A percentile compares a stretch with the other conserved stretches of the same genome.
These are phyloP conservation scores for Euptelea pleiosperma DNA, from an alignment of 164 flowering plant genomes.

Conservation along the genomic window DNA sequence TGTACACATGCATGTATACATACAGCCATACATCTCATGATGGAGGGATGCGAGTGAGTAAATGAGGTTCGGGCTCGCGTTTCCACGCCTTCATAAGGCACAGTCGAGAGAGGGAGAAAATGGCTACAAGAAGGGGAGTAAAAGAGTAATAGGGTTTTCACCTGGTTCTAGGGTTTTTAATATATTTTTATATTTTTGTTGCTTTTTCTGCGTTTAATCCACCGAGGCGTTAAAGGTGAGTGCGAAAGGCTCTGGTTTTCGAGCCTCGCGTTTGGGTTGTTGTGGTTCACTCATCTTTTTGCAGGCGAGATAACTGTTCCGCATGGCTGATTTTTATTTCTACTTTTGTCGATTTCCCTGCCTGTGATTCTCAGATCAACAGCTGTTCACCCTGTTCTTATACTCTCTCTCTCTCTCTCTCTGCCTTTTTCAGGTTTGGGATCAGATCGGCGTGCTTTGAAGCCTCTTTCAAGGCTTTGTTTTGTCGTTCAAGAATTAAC, in stretches of 20 bases:
- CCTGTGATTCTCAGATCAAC: neutral
- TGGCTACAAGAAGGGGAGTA: too few species aligned
- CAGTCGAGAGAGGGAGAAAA: too few species aligned
- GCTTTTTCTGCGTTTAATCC: neutral
- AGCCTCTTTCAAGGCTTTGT: conserved; percentile 13
- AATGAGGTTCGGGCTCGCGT: neutral
- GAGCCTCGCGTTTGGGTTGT: conserved; percentile 6
- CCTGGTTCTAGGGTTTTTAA: too few species aligned
- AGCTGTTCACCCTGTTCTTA: too few species aligned
- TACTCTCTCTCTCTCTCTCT: neutral
- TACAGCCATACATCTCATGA: too few species aligned
- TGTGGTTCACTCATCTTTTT: neutral
- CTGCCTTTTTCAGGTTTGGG: neutral
- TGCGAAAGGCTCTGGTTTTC: conserved; percentile 22
- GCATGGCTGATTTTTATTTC: neutral
- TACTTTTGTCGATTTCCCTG: conserved; percentile 7
- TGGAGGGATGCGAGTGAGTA: too few species aligned
- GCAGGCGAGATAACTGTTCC: neutral
- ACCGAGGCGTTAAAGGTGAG: conserved; percentile 15
- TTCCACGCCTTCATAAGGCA: neutral
- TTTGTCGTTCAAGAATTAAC: neutral
- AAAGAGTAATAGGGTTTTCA: too few species aligned
- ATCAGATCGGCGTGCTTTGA: conserved; percentile 17
- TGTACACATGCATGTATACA: too few species aligned
- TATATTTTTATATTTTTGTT: too few species aligned